phyloP scores from a whole-genome alignment of 78 protist species.

The Speleostelium caveatum region DNA sequence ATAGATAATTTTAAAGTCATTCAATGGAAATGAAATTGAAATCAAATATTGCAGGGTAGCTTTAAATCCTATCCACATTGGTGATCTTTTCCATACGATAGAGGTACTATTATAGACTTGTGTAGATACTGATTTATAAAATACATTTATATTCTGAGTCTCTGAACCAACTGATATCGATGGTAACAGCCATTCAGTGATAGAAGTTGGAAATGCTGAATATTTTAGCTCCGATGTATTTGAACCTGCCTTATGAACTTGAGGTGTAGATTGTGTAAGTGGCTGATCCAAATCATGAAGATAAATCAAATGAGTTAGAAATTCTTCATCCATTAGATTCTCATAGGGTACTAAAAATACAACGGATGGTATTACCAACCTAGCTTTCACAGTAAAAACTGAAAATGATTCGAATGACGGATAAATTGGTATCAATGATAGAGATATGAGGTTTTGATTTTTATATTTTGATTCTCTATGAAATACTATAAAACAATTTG shows the following conservation, averaged over 20 bases:
- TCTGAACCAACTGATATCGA: background rate
- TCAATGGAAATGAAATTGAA: background rate
- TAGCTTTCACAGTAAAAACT: background rate
- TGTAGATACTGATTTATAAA: background rate
- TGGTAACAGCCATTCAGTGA: background rate
- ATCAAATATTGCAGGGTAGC: background rate
- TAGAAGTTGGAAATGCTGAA: background rate
- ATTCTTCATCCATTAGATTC: background rate
- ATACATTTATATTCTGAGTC: background rate
- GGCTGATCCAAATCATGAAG: background rate
- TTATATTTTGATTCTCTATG: too few species aligned
- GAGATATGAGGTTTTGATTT: too few species aligned
- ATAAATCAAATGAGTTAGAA: background rate
- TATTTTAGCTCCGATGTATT: background rate
- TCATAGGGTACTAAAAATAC: background rate
- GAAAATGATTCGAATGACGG: background rate
- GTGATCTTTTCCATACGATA: background rate
- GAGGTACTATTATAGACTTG: background rate
- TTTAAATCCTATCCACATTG: background rate
- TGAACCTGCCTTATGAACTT: background rate
- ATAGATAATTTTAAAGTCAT: background rate
- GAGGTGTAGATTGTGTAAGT: background rate
- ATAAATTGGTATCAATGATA: background rate
- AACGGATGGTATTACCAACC: background rate
- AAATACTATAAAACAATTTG: too few species aligned